Conservation (phyloP, 2,329 filamentous ascomycete genomes). For the Calonectria leucothoes region DNA sequence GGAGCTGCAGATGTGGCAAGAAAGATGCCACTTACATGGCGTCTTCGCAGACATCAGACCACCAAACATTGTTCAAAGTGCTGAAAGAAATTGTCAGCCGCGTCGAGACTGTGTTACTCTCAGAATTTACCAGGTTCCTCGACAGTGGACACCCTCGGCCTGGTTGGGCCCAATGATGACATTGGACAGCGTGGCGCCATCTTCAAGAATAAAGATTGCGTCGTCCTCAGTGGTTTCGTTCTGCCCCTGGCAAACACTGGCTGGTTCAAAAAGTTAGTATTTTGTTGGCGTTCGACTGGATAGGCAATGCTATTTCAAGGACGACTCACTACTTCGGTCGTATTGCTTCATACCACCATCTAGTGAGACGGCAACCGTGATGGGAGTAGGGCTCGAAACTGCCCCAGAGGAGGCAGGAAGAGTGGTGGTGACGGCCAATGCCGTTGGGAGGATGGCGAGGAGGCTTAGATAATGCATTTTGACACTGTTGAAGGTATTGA, state of each 20-base stretch:
- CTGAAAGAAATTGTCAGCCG: not conserved
- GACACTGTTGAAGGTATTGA: not conserved
- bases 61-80: conserved; percentile 54
- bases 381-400: not conserved
- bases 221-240: conserved; percentile 40
- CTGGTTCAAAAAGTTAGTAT: conserved; percentile 23
- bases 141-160: conserved; percentile 63
- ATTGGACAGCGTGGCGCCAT: conserved; percentile 63
- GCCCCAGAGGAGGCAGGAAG: conserved; percentile 17
- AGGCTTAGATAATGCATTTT: not conserved
- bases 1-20: too few relatives aligned
- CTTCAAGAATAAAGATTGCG: conserved; percentile 64
- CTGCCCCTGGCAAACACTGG: conserved; percentile 41
- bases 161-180: conserved; percentile 64
- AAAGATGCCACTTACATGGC: conserved; percentile 23
- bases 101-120: not conserved
- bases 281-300: not conserved
- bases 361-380: not conserved
- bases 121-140: conserved; percentile 51
- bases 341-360: conserved; percentile 19
- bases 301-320: not conserved
- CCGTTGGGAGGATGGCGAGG: not conserved
- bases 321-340: conserved; percentile 14
- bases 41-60: conserved; percentile 53
- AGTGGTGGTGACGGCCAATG: conserved; percentile 6